phyloP scores from a whole-genome alignment of 2,329 filamentous ascomycete species.

The Aspergillus intermedius region DNA sequence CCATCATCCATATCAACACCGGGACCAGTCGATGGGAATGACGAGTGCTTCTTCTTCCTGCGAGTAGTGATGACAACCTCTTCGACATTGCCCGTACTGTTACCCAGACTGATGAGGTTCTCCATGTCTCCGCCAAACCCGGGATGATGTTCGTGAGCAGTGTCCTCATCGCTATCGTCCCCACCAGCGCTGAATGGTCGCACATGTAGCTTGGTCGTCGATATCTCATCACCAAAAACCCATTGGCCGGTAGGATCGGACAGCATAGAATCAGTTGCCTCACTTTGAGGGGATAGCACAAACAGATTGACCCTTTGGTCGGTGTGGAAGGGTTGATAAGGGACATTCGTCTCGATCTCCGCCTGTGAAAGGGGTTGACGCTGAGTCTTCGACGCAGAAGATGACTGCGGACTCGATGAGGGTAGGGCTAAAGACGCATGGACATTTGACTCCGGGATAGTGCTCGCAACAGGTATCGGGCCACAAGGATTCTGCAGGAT shows the following conservation, averaged over 20 bases:
- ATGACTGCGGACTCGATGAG: conserved; percentile 34
- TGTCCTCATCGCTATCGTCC: conserved; percentile 31
- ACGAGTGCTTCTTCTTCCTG: conserved; percentile 51
- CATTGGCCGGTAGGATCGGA: conserved; percentile 34
- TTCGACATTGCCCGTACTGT: conserved; percentile 56
- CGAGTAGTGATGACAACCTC: conserved; percentile 79
- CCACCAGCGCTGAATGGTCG: conserved; percentile 37
- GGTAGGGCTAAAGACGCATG: conserved; percentile 39
- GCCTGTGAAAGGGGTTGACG: conserved; percentile 62
- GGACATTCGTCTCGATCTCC: conserved; percentile 91
- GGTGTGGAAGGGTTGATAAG: conserved; percentile 93
- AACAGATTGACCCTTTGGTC: conserved; percentile 76
- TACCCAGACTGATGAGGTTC: conserved; percentile 45
- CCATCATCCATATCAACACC: conserved; percentile 51
- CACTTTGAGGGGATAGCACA: conserved; percentile 47
- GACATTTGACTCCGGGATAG: conserved; percentile 41
- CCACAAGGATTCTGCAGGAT: conserved; percentile 56
- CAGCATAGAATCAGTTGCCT: conserved; percentile 38
- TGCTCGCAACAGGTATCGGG: conserved; percentile 49
- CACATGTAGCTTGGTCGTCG: conserved; percentile 43
- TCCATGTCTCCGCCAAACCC: conserved; percentile 40
- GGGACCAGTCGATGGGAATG: conserved; percentile 31
- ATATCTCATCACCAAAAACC: conserved; percentile 50
- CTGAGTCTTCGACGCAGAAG: conserved; percentile 34
- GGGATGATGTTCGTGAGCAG: conserved; percentile 21